Base-by-base conservation (phyloP, 371 early-diverging fungal genomes). In the Mortierella sp. region DNA sequence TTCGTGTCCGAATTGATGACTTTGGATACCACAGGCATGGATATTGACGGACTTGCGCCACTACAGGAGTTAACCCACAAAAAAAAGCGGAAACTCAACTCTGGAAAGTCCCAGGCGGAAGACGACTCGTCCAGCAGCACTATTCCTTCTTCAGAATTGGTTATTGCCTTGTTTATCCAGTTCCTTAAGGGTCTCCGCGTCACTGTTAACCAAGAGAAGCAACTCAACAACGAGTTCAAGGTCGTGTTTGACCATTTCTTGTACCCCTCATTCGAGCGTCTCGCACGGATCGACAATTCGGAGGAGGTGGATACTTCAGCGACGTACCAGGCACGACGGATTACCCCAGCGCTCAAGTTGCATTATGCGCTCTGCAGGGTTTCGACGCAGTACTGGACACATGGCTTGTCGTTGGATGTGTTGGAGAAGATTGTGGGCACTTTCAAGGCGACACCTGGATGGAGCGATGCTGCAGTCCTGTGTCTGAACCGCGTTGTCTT, bases 261-360 rank as follows among this genome's bases (percentile, higher is more conserved):
- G 54, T 65, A 45, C n/a, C 58, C 77, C 47, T 21, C 68, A 45
- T 45, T 90, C 85, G 79, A 82, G 87, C 24, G 80, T 21, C 28
- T 83, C 0, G 55, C 55, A 44, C 38, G 42, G 7, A 6, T 58
- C 72, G 7, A 48, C 8, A 44, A 34, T 38, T 10, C 31, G 11
- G 75, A 52, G 6, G 73, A 44, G 19, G 7, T 10, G 3, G 50
- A 65, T 84, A 57, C 70, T 76, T 79, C 81, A 80, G 31, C 31
- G 38, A 45, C 42, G 31, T 52, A 83, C 77, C 85, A 83, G 72
- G 9, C 63, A 55, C 31, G 75, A 60, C 60, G 80, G 9, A 21
- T 88, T 26, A 80, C 89, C 9, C 92, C 93, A 2, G 91, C 93
- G 6, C 75, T 93, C 28, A 89, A 89, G 65, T 75, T 92, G 9